Evolutionary conservation across 2,329 filamentous ascomycete species (phyloP).

Genomic region (Colletotrichum tamarilloi): DNA sequence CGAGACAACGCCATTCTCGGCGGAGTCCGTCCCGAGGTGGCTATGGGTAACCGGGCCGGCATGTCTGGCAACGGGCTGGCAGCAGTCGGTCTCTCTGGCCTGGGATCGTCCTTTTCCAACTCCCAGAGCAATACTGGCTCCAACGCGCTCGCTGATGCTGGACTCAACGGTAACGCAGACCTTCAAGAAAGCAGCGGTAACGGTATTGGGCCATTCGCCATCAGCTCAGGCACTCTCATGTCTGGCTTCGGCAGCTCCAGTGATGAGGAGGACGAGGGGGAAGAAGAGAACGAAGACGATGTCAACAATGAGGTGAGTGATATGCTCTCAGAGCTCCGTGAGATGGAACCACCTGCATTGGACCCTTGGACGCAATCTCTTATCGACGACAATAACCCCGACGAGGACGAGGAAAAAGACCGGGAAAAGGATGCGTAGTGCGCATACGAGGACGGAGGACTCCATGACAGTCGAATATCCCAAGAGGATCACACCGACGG

Average conservation of each 20-base stretch:
- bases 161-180: conserved; percentile 64
- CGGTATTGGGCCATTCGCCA: conserved; percentile 77
- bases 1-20: conserved; percentile 98
- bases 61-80: conserved; percentile 54
- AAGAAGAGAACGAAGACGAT: conserved; percentile 85
- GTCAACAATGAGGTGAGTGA: conserved; percentile 74
- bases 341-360: conserved; percentile 30
- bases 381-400: conserved; percentile 38
- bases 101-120: conserved; percentile 48
- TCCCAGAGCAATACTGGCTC: conserved; percentile 37
- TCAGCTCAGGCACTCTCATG: conserved; percentile 79
- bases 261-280: conserved; percentile 95
- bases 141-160: conserved; percentile 34
- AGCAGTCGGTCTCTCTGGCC: conserved; percentile 54
- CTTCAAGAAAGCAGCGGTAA: conserved; percentile 71
- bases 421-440: conserved; percentile 32
- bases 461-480: neutral
- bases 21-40: conserved; percentile 91
- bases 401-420: conserved; percentile 37
- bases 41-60: conserved; percentile 80
- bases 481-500: neutral
- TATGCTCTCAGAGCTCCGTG: conserved; percentile 38
- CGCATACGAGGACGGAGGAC: conserved; percentile 17
- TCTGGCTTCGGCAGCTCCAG: conserved; percentile 95
- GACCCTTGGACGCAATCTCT: conserved; percentile 35